Evolutionary conservation across 176 grass and related monocot genomes (phyloP), one percentile per base, ranked within the genome.

Genomic region (Thinopyrum elongatum): DNA sequence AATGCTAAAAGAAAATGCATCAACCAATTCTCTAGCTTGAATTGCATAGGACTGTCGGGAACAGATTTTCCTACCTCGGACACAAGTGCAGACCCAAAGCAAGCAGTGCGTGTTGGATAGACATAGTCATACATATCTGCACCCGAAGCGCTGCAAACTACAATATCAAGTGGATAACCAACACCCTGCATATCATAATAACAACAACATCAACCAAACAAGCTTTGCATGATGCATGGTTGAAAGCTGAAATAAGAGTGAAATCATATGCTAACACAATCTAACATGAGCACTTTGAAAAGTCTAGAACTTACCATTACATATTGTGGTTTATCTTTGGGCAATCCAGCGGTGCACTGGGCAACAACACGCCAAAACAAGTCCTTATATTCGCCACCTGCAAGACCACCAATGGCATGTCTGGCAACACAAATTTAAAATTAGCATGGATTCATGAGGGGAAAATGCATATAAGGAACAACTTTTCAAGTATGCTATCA

Each of bases 121-220:
- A 36, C 35, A 36, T 36, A 36, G 6, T 36, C 35, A 36, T 36
- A 36, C 35, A 36, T 36, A 36, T 36, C 7, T 36, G 35, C 35
- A 36, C 96, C 96, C 78, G 95, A 83, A 81, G 93, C 96, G 88
- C 96, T 98, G 78, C 96, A 98, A 57, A 95, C 93, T 74, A 95
- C 86, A 89, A 98, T 94, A 92, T 98, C 96, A 89, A 98, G 91
- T 80, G 93, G 93, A 94, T 98, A 98, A 12, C 93, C 96, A 89
- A 95, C 91, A 84, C 96, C 93, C 96, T 94, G 86, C 72, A 92
- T 78, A 31, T 86, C 33, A 87, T 14, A 59, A 67, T 66, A 84
- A 68, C 2, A 87, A 11, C 42, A 10, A 74, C 49, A 22, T 80
- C 65, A 91, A 84, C 27, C 14, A 85, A 74, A 79, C 17, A 73